phyloP scores from a whole-genome alignment of 129 eudicot species.

The Artemisia annua region DNA sequence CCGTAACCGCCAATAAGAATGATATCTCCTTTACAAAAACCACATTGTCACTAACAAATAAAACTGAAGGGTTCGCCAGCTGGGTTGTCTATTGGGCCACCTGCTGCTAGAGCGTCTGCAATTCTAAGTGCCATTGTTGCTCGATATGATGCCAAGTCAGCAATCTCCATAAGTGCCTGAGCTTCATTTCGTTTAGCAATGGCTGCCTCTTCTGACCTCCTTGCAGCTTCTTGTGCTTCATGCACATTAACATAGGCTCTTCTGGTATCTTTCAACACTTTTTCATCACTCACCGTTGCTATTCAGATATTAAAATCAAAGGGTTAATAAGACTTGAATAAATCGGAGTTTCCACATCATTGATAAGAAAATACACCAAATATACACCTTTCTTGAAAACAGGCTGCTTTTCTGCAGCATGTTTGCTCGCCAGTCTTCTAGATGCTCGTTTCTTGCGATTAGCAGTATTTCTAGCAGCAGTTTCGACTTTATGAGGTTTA shows the following conservation, averaged over 20 bases:
- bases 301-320: conserved; percentile 5
- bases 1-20: background rate
- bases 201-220: conserved; percentile 53
- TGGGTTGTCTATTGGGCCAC: conserved; percentile 1
- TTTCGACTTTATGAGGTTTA: conserved; percentile 9
- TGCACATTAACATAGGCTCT: conserved; percentile 32
- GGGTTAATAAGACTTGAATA: background rate
- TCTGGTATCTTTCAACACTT: conserved; percentile 33
- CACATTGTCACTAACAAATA: background rate
- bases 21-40: background rate
- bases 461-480: conserved; percentile 27
- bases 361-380: background rate
- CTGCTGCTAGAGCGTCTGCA: conserved; percentile 54
- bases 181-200: conserved; percentile 66
- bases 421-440: conserved; percentile 48
- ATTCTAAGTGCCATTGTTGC: conserved; percentile 71
- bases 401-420: conserved; percentile 44
- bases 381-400: conserved; percentile 46
- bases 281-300: conserved; percentile 55
- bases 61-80: background rate
- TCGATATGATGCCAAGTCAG: conserved; percentile 69
- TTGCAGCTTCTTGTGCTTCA: conserved; percentile 66
- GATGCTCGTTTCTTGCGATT: conserved; percentile 68
- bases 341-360: too few relatives aligned
- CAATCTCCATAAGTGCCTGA: conserved; percentile 69